These are phyloP conservation scores for Diaporthe nobilis DNA, from an alignment of 2,329 filamentous ascomycete species.

Conservation along the genomic window DNA sequence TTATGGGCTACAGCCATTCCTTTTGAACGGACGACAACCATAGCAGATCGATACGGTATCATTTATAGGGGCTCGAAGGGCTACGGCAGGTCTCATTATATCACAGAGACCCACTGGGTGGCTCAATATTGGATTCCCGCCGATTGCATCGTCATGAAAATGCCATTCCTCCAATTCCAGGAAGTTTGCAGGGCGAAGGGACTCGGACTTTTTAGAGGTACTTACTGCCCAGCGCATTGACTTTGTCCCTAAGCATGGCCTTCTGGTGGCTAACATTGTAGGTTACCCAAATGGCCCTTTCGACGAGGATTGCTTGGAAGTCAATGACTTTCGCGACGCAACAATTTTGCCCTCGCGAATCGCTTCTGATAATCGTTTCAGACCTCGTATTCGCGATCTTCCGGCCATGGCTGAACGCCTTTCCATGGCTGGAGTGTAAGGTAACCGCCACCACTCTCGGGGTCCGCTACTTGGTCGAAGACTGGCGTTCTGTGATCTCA, in stretches of 20 bases:
- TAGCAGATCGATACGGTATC: background rate
- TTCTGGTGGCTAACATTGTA: background rate
- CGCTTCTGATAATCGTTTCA: no score
- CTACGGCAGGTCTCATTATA: no score
- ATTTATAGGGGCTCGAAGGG: background rate
- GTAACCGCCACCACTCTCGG: no score
- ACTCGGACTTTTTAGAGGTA: background rate
- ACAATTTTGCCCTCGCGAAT: no score
- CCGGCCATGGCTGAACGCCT: no score
- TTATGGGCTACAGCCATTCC: background rate
- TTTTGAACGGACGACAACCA: background rate
- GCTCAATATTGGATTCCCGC: background rate
- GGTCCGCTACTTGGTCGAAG: no score
- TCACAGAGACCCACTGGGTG: background rate
- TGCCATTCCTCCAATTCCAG: background rate
- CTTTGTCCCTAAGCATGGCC: background rate
- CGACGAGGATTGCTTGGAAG: background rate
- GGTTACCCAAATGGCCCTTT: background rate
- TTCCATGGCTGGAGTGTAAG: no score
- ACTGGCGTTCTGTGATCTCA: no score
- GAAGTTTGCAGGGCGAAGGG: background rate
- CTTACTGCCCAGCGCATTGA: background rate
- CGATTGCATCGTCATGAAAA: background rate
- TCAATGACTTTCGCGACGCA: accelerated
- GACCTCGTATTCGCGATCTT: no score